Conservation (phyloP, 768 basidiomycete species). For the Suillus tomentosus region DNA sequence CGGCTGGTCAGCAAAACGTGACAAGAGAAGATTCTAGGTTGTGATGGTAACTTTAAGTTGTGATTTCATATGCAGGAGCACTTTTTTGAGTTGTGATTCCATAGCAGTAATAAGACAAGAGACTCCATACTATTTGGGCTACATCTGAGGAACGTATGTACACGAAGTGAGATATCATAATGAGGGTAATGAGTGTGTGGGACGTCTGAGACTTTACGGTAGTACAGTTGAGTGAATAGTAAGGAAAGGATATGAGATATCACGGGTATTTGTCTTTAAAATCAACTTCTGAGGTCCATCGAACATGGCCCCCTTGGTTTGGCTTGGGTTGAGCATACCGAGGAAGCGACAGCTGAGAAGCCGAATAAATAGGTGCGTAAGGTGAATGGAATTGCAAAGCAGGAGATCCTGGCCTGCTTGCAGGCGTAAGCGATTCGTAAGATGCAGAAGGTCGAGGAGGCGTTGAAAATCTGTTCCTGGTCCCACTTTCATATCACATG, state of each 20-base stretch:
- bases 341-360: slow-evolving; percentile 11
- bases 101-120: slow-evolving; percentile 2
- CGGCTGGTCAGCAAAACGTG: not conserved
- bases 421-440: slow-evolving; percentile 9
- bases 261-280: not conserved
- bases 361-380: not conserved
- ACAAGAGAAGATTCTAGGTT: not conserved
- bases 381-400: slow-evolving; percentile 8
- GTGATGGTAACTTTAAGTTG: slow-evolving; percentile 6
- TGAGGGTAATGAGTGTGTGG: not conserved
- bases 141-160: not conserved
- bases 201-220: not conserved
- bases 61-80: not conserved
- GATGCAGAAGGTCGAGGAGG: slow-evolving; percentile 16
- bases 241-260: not conserved
- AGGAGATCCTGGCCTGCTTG: slow-evolving; percentile 10
- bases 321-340: slow-evolving; percentile 6
- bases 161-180: slow-evolving; percentile 2
- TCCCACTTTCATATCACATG: slow-evolving; percentile 4
- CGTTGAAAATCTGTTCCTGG: slow-evolving; percentile 14
- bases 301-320: slow-evolving; percentile 10
- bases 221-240: not conserved
- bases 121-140: not conserved
- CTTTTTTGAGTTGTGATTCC: slow-evolving; percentile 4
- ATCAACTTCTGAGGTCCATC: slow-evolving; percentile 30